Percentiles rank a stretch among this genome's conserved stretches.
Conservation (phyloP, 2,329 filamentous ascomycete species). For the Fusarium sacchari region DNA sequence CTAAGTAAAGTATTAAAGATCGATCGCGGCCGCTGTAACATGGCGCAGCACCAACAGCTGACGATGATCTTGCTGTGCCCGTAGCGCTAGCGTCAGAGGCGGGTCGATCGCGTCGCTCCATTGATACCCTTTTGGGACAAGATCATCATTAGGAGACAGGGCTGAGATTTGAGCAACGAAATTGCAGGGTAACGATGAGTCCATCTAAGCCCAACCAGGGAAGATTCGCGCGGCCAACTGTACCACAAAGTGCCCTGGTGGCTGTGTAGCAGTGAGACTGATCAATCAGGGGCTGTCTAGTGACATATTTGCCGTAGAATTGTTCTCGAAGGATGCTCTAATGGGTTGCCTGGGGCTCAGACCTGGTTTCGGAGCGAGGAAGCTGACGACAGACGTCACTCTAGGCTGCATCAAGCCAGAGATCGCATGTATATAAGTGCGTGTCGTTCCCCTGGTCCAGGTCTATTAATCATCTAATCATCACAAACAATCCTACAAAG, state of each 20-base stretch:
- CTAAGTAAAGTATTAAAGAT: neutral
- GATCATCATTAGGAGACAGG: neutral
- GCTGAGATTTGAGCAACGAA: neutral
- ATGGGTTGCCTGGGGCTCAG: neutral
- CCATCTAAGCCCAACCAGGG: neutral
- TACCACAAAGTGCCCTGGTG: neutral
- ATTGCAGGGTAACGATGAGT: neutral
- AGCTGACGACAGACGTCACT: neutral
- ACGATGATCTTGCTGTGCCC: neutral
- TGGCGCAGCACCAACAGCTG: neutral
- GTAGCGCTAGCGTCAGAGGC: neutral
- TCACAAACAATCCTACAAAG: neutral
- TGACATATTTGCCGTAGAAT: neutral
- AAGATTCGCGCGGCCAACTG: neutral
- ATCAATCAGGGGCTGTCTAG: neutral
- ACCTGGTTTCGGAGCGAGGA: neutral
- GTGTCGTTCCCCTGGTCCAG: neutral
- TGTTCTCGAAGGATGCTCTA: neutral
- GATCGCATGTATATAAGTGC: neutral
- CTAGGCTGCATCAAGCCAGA: neutral
- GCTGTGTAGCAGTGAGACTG: neutral
- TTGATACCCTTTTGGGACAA: neutral
- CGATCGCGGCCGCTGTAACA: neutral
- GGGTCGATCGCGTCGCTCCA: neutral
- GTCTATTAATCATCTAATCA: neutral